Evolutionary conservation across 495 filamentous ascomycete genomes (phyloP), one percentile per base, ranked within the genome.

Genomic region (Podospora conica): DNA sequence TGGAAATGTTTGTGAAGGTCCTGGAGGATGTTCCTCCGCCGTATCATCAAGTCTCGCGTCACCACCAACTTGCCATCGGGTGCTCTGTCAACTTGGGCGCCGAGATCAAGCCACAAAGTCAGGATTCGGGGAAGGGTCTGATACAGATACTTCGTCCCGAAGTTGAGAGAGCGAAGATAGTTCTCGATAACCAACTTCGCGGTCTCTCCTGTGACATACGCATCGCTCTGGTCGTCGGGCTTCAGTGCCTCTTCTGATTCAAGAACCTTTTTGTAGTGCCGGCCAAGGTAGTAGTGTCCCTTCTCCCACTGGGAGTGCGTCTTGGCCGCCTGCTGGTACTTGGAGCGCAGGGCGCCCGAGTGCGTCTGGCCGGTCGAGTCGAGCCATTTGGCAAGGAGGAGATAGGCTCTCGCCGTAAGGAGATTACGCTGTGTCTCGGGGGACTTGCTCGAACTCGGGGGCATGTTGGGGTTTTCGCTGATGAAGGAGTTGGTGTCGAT

Each of bases 351-450:
- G 6, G 87, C 86, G 33, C 85, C 82, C 20, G 91, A 89, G 73
- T 92, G 89, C 2, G 92, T 96, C 73, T 97, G 93, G 15, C 96
- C 95, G 20, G 95, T 90, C 64, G 84, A 86, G 71, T 98, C 95
- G 15, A 96, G 86, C 95, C 95, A 98, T 76, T 96, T 97, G n/a
- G 95, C 95, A 48, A 96, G 82, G 64, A 97, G 81, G 15, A 98
- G 79, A 69, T 95, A 87, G 12, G 92, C 93, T 79, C 82, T 81
- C 5, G 86, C 86, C 20, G 80, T 80, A 53, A 88, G 71, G 27
- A 87, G 73, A 65, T 84, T 87, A 62, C 82, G 80, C 58, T 86
- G 79, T 0, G 74, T 65, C 33, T 81, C 78, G n/a, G 70, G 68
- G 24, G 73, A 75, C 55, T 78, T 82, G 58, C 75, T 78, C 8